These are phyloP conservation scores for Hyphodiscus hymeniophilus DNA, from an alignment of 495 filamentous ascomycete species.

Conservation along the genomic window DNA sequence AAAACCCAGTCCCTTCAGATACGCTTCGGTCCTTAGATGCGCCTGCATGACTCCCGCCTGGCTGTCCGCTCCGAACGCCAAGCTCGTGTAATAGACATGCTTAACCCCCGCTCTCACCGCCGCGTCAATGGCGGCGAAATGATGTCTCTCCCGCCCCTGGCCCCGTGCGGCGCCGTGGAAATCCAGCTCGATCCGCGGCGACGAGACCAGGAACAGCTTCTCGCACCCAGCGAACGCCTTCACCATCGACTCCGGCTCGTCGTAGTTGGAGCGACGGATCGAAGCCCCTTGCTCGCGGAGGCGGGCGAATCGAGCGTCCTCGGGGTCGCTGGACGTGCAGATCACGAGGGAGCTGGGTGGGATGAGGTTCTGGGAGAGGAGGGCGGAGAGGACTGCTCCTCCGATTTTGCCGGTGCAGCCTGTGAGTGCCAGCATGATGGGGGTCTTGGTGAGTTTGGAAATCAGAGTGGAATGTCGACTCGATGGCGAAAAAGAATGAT, in stretches of 20 bases:
- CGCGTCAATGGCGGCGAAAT: constrained; percentile 47
- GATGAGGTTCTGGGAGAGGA: neutral
- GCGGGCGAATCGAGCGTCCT: neutral
- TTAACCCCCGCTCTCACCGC: constrained; percentile 47
- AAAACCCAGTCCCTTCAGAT: constrained; percentile 36
- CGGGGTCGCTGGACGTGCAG: neutral
- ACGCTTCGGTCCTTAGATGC: constrained; percentile 54
- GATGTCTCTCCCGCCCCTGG: constrained; percentile 34
- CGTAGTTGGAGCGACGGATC: constrained; percentile 25
- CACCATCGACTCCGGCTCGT: constrained; percentile 16
- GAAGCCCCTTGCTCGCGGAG: neutral
- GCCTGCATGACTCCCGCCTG: constrained; percentile 56
- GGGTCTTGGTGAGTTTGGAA: too few species aligned
- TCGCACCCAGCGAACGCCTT: constrained; percentile 33
- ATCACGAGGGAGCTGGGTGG: neutral
- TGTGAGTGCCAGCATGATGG: neutral
- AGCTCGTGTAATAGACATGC: constrained; percentile 61
- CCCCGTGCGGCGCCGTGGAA: constrained; percentile 25
- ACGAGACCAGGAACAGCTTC: constrained; percentile 43
- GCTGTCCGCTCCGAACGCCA: constrained; percentile 45
- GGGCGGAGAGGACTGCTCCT: neutral
- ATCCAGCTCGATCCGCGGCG: constrained; percentile 24
- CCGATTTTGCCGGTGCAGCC: neutral
- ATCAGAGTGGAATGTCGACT: too few species aligned
- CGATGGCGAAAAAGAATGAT: too few species aligned